Conservation (phyloP, 2,329 filamentous ascomycete genomes). For the Epichloe coenophiala region DNA sequence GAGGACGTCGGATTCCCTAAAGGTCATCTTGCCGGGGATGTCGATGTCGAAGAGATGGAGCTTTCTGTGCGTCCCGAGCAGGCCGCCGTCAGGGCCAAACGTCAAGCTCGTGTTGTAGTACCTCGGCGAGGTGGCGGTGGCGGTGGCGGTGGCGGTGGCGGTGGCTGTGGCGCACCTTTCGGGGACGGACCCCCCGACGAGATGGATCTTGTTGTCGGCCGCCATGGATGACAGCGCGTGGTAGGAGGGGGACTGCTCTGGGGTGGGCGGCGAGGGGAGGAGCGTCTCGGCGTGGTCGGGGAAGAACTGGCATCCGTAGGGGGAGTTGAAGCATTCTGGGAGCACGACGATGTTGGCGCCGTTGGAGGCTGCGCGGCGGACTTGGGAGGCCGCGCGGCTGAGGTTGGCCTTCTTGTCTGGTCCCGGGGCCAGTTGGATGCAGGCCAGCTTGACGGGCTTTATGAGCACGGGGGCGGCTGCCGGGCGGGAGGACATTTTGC, state of each 20-base stretch:
- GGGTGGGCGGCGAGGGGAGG: constrained; percentile 57
- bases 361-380: constrained; percentile 60
- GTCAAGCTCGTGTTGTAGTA: constrained; percentile 87
- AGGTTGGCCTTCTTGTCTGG: constrained; percentile 81
- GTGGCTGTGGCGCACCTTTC: constrained; percentile 61
- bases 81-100: constrained; percentile 63
- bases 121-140: constrained; percentile 30
- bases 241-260: constrained; percentile 65
- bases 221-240: constrained; percentile 74
- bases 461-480: constrained; percentile 46
- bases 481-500: not conserved
- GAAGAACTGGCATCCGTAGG: constrained; percentile 86
- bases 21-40: constrained; percentile 87
- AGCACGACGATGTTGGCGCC: constrained; percentile 83
- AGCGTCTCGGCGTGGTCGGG: constrained; percentile 83
- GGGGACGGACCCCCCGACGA: constrained; percentile 87
- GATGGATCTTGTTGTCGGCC: constrained; percentile 61
- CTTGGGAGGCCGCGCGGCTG: constrained; percentile 62
- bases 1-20: constrained; percentile 81
- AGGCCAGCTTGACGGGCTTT: constrained; percentile 64
- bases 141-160: too few relatives aligned
- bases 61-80: constrained; percentile 85
- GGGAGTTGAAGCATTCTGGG: constrained; percentile 98
- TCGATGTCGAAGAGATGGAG: constrained; percentile 96
- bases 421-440: constrained; percentile 70